Evolutionary conservation across 345 rosid species (phyloP).

Genomic region (Brassica incana): DNA sequence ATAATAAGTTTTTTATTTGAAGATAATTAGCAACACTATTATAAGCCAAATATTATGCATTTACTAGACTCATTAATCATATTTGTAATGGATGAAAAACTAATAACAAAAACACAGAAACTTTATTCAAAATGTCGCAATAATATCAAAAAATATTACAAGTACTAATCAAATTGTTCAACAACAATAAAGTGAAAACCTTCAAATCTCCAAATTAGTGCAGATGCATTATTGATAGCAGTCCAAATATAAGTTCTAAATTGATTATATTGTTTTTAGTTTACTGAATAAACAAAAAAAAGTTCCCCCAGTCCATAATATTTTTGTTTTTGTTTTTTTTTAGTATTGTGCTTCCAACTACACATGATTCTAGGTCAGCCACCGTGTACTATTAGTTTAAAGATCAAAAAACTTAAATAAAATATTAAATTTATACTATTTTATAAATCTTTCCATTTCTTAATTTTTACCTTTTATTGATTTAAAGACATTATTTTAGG

Average conservation of each 20-base stretch:
- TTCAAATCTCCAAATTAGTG: slow-evolving; percentile 16
- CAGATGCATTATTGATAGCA: slow-evolving; percentile 22
- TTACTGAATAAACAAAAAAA: too few species aligned
- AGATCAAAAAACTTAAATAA: too few species aligned
- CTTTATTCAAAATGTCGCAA: not conserved
- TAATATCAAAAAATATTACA: slow-evolving; percentile 6
- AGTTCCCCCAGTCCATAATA: too few species aligned
- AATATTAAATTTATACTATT: too few species aligned
- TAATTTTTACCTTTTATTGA: too few species aligned
- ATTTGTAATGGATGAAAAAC: not conserved
- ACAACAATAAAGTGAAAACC: not conserved
- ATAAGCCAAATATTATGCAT: not conserved
- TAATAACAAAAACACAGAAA: not conserved
- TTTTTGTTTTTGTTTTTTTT: too few species aligned
- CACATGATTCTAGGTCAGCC: too few species aligned
- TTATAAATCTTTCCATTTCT: too few species aligned
- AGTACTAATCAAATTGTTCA: slow-evolving; percentile 6
- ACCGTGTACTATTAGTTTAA: too few species aligned
- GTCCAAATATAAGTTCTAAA: not conserved
- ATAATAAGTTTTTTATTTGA: not conserved
- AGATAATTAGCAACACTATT: not conserved
- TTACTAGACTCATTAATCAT: not conserved
- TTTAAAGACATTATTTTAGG: too few species aligned
- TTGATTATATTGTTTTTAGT: too few species aligned
- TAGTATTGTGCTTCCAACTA: too few species aligned